phyloP scores from a whole-genome alignment of 192 early-diverging fungal genomes.

The Gaertneriomyces semiglobifer region DNA sequence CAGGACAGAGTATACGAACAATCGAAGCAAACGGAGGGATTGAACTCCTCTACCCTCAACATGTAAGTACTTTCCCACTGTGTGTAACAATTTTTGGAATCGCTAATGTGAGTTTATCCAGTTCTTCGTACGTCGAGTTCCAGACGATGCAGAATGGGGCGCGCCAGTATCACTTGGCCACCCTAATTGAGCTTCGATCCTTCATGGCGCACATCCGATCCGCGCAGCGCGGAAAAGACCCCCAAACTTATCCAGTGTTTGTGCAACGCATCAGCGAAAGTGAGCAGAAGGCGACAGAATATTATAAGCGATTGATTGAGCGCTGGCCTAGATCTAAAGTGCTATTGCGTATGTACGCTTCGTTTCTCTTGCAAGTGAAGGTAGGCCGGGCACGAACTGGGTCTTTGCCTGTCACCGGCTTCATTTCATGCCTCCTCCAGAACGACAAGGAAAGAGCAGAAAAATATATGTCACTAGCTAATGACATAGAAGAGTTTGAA shows the following conservation, averaged over 20 bases:
- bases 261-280: conserved; percentile 30
- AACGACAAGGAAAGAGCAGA: conserved; percentile 21
- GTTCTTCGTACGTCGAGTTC: conserved; percentile 34
- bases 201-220: conserved; percentile 27
- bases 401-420: background rate
- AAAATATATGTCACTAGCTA: conserved; percentile 19
- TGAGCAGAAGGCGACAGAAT: conserved; percentile 24
- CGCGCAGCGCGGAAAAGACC: conserved; percentile 21
- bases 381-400: conserved; percentile 8
- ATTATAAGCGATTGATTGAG: conserved; percentile 29
- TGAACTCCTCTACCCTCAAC: conserved; percentile 31
- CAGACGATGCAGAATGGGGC: conserved; percentile 35
- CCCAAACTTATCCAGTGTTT: conserved; percentile 31
- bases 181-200: conserved; percentile 22
- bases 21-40: conserved; percentile 23
- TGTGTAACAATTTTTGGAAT: background rate
- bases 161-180: conserved; percentile 19
- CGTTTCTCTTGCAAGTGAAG: conserved; percentile 31
- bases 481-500: conserved; percentile 29
- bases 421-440: conserved; percentile 1
- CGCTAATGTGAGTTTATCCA: background rate
- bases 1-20: conserved; percentile 28
- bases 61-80: conserved; percentile 7
- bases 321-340: conserved; percentile 33
- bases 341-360: conserved; percentile 28